Base-by-base conservation (phyloP, 2,329 filamentous ascomycete species). In the Colletotrichum filicis region DNA sequence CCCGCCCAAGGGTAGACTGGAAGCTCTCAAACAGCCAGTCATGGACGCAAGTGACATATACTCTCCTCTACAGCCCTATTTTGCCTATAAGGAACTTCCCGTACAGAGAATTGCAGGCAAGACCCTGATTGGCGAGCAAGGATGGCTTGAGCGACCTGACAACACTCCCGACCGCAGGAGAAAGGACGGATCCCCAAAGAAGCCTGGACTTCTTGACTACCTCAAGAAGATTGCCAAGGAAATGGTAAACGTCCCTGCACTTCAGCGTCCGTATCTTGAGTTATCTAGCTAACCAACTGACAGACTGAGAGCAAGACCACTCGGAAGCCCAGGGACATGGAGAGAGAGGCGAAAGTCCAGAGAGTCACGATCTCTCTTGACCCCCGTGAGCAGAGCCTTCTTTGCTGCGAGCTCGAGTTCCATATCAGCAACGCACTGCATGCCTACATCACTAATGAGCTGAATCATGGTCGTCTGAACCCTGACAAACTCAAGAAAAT, bases 341-440 rank as follows among this genome's bases (percentile, higher is more conserved):
- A 79, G 2, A 75, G 75, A 11, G 78, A 79, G 22, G 75, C 77
- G 16, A 74, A 71, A 16, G 74, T 76, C 35, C 76, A 81, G 16
- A 81, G 80, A 16, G 76, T 88, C 3, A 79, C 80, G 26, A 87
- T 90, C 75, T 90, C 88, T 0, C 83, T 91, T 4, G 82, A 86
- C 76, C 82, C 88, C 1, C 86, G 89, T 56, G 88, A 90, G 79
- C 89, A 91, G 77, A 88, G 86, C 62, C 84, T 91, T 9, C 79
- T 91, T 8, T 91, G 90, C 78, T 89, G 88, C 78, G 89, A 91
- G 78, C 84, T 91, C 8, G 88, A 90, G 77, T 91, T 86, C 75
- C 80, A 85, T 70, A 78, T 91, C n/a, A 85, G 84, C 71, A 85
- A 83, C 5, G 85, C 85, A 0, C 78, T 91, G 37, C 86, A 90